phyloP scores from a whole-genome alignment of 345 rosid species.

The Turritis glabra region DNA sequence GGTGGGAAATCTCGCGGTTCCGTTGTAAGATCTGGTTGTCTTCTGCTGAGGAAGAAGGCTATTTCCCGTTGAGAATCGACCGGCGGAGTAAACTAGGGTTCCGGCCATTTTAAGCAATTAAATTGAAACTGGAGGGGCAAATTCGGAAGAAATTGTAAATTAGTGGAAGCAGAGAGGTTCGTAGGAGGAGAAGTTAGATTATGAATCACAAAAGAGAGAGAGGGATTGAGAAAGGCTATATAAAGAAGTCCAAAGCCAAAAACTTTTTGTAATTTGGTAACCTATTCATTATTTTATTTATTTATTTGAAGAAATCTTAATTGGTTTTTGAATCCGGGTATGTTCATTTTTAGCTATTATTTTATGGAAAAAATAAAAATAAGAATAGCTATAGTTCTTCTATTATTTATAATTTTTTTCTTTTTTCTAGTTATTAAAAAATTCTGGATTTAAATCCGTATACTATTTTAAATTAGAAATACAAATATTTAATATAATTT shows the following conservation, averaged over 20 bases:
- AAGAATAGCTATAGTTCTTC: background rate
- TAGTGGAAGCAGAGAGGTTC: slow-evolving; percentile 22
- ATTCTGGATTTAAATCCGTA: no score
- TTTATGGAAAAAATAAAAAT: background rate
- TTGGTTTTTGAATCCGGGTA: background rate
- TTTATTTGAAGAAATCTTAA: background rate
- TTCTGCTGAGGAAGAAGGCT: slow-evolving; percentile 17
- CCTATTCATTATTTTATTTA: background rate
- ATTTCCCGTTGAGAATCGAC: slow-evolving; percentile 7
- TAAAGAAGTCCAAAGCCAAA: background rate
- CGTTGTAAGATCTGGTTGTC: slow-evolving; percentile 9
- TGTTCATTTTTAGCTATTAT: background rate
- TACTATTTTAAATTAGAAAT: no score
- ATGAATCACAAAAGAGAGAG: slow-evolving; percentile 27
- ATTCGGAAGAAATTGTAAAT: slow-evolving; percentile 14
- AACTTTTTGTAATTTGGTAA: background rate
- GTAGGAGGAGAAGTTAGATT: background rate
- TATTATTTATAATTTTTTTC: background rate
- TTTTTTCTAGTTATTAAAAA: no score
- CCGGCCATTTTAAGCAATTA: slow-evolving; percentile 27
- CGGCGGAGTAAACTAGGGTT: slow-evolving; percentile 30
- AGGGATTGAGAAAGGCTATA: slow-evolving; percentile 1
- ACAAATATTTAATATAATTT: no score
- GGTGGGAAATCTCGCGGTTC: slow-evolving; percentile 34
- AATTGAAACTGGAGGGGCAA: slow-evolving; percentile 2